Evolutionary conservation across 2,329 filamentous ascomycete genomes (phyloP), one percentile per base, ranked within the genome.

Genomic region (Trichoderma aggressivum): DNA sequence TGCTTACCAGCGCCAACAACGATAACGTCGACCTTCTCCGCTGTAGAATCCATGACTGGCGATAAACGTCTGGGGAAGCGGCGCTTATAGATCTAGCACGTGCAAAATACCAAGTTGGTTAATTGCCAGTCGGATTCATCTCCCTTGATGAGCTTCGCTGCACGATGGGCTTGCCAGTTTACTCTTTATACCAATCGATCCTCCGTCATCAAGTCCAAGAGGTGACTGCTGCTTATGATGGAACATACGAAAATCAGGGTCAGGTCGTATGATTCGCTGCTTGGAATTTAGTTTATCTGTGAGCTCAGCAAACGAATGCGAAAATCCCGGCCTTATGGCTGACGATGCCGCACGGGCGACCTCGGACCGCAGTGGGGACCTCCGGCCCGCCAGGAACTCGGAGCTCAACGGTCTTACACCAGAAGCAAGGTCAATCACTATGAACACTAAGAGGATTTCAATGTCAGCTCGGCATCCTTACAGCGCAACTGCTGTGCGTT

Each of bases 1-100:
- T n/a, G 53, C 70, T 60, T 70, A 73, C 72, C 72, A 56, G 70
- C 56, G 43, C 72, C 72, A n/a, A 73, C 70, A 26, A 73, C 70
- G 18, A 73, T 55, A 16, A 73, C 72, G 36, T 73, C 71, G 36
- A 72, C 62, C 47, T 64, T 39, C 61, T 50, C 58, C 39, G 66
- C 55, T 50, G 34, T 69, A 26, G 50, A 43, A 16, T 61, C 55
- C 36, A 69, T 59, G 43, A 7, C 47, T 47, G 36, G 39, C 7
- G 21, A 69, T 64, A 30, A 60, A 34, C 16, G 53, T 43, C 39
- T 43, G 39, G 39, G 39, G 39, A 43, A 43, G 7, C 39, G 39
- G 39, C 39, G 39, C n/a, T 43, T 43, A 43, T 43, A 43, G 39
- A 43, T 43, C 39, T 43, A 26, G 7, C 39, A 43, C 39, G 39